Base-by-base conservation (phyloP, 129 eudicot genomes). In the Scalesia atractyloides region DNA sequence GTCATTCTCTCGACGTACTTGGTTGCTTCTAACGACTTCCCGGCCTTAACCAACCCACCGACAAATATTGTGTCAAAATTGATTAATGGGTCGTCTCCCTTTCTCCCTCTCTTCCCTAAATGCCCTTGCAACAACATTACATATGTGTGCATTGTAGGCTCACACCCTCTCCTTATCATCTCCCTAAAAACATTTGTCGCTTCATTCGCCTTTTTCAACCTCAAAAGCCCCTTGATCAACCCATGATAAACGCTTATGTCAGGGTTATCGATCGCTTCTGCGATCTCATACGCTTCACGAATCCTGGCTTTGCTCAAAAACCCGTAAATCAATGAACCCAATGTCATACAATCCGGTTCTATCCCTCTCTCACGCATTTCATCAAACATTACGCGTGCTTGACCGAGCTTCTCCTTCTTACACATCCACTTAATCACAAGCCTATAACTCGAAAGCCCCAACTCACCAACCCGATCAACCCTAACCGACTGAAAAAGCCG, bases 101-200 rank as follows among this genome's bases (percentile, higher is more conserved):
- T 89, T 75, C 98, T 74, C 61, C 98, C 98, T 60, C 90, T 78
- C 78, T 76, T 93, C 39, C 95, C 98, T 49, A 89, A 76, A 87
- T 93, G 96, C 68, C 95, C 98, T 70, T 93, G 96, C 79, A 93
- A 78, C 66, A 93, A 63, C 95, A 93, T 93, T n/a, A 93, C 75
- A 76, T 92, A 92, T 10, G 96, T 92, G 67, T 89, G 96, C 98
- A 92, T 89, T 14, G 70, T 87, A 52, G 98, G 98, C 79, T 92
- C 98, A 73, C 96, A 89, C 63, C 96, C 95, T 74, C 84, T 81
- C 73, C 74, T 89, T 76, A 93, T 83, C 98, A 93, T 93, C 84
- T 85, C 95, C 80, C 98, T 80, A 68, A 93, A 93, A 61, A 93
- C 90, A 61, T 89, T 70, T 33, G 98, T 93, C 51, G 96, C 97